Base-by-base conservation (phyloP, 1,284 basidiomycete species). In the Pascua guehoae region DNA sequence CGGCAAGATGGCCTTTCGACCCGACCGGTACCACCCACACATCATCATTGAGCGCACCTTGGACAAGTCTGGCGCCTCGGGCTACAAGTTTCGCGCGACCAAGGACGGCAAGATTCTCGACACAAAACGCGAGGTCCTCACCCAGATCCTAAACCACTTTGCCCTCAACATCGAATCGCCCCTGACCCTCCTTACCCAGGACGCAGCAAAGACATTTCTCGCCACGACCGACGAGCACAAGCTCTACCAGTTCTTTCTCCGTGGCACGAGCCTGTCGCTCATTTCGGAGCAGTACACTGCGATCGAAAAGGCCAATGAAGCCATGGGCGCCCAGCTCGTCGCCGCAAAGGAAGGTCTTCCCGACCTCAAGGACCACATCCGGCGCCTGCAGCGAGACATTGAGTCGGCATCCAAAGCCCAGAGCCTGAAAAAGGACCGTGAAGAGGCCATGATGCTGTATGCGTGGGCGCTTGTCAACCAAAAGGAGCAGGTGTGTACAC, bases 211-310 rank as follows among this genome's bases (percentile, higher is more conserved):
- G 41, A 88, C 91, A 65, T 99, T 98, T 78, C 79, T 99, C 65
- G 88, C 88, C 56, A 85, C 87, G 3, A 88, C 92, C 2, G 84
- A 87, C 49, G 84, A 90, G 2, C 75, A 81, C n/a, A 89, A 94
- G 75, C 93, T 97, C 73, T 98, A 98, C 78, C 70, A 93, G 89
- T 93, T 98, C 74, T 98, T 98, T 83, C 82, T 98, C 45, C 85
- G 86, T 38, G 96, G 96, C 10, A 98, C 95, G 0, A 90, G 93
- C 65, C 85, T 99, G 32, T 85, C 86, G 40, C 88, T 94, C 68
- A 85, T 99, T 18, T 85, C 85, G 7, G 86, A 90, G 36, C 89
- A 94, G 71, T 98, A 98, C 71, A 84, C 88, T 42, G 80, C 83
- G 2, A 88, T 72, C n/a, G 56, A 57, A 8, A 43, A 54, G 11